Evolutionary conservation across 176 grass and related monocot species (phyloP), one percentile per base, ranked within the genome.

Genomic region (barley (Hordeum vulgare)): DNA sequence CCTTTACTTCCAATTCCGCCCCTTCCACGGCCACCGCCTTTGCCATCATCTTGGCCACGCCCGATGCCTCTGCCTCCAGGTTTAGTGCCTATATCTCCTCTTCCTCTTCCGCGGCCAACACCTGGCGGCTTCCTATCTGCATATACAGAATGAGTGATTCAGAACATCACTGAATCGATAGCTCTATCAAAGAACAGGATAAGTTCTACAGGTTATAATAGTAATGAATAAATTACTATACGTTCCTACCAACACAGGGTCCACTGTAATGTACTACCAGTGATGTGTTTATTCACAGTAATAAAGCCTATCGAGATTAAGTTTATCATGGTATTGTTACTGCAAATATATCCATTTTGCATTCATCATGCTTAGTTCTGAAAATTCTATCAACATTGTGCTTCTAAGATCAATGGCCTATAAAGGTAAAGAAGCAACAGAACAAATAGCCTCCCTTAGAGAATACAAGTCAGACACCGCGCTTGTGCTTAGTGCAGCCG

Each of bases 71-170:
- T 91, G 79, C 86, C 93, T 47, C 83, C 76, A 60, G 89, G 86
- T 37, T 94, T 92, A 37, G 83, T 4, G 8, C 87, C 93, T 9
- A 88, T 81, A 33, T 90, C 90, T 51, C 88, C 94, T 87, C 95
- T 94, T 65, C 96, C 96, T 84, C 96, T 93, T 86, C 96, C 96
- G 0, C 93, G 92, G 37, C 96, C 96, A 70, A 98, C 96, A 81
- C 96, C 96, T 0, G 96, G 96, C 58, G 96, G 96, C 72, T 85
- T 98, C 91, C 96, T 91, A 85, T 98, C 96, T 98, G 91, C 80
- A 89, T n/a, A 79, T 57, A 69, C 54, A 81, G 58, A 14, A 80
- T 26, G n/a, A 73, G 27, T 53, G 67, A 73, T 59, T 37, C 25
- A 62, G 37, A 47, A 70, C 81, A 47, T 9, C 36, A 49, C 18